Conservation (phyloP, 164 flowering plant genomes). For the Stephania yunnanensis region DNA sequence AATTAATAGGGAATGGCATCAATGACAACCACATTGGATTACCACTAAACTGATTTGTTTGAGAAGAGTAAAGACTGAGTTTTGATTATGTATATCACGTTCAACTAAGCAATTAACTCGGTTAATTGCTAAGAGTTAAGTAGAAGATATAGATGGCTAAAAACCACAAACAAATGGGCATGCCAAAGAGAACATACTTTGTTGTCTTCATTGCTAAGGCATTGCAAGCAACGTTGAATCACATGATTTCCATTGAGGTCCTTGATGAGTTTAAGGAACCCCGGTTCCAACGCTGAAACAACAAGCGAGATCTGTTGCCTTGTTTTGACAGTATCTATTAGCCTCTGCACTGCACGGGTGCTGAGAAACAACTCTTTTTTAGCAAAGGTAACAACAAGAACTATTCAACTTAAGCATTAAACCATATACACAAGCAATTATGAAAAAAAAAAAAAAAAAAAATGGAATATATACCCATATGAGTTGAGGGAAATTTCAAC, state of each 20-base stretch:
- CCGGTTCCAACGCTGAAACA: conserved; percentile 53
- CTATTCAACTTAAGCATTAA: neutral
- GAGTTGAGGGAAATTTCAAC: conserved; percentile 59
- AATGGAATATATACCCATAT: conserved; percentile 55
- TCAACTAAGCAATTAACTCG: neutral
- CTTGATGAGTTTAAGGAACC: conserved; percentile 59
- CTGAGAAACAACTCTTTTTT: conserved; percentile 29
- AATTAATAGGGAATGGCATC: neutral
- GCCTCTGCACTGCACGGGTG: conserved; percentile 83
- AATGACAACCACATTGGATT: neutral
- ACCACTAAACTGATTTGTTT: neutral
- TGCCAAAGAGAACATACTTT: conserved; percentile 37
- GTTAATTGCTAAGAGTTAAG: neutral
- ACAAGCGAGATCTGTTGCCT: conserved; percentile 48
- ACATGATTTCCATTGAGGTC: conserved; percentile 89
- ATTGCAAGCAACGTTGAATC: conserved; percentile 65
- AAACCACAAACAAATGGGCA: neutral
- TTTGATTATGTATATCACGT: neutral
- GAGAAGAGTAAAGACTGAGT: neutral
- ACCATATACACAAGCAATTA: neutral
- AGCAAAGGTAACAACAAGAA: neutral
- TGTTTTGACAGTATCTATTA: conserved; percentile 62
- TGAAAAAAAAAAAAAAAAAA: neutral
- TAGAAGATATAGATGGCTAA: neutral
- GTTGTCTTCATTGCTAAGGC: conserved; percentile 55